Evolutionary conservation across 345 rosid species (phyloP).

Genomic region (Combretum micranthum): DNA sequence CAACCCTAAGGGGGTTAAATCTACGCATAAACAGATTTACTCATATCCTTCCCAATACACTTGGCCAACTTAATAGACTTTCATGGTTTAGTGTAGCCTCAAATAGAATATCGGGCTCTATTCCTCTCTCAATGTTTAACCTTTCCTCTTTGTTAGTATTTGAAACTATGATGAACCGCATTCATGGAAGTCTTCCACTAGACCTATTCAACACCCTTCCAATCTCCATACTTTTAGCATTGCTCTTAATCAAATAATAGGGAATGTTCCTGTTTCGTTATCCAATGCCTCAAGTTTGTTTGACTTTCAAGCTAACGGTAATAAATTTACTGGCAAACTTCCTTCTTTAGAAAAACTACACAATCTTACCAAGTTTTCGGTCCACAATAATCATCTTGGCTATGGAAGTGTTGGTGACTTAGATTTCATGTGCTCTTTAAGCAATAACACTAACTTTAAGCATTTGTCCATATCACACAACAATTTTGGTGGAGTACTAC

Average conservation of each 20-base stretch:
- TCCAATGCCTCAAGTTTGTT: constrained; percentile 4
- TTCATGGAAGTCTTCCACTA: constrained; percentile 3
- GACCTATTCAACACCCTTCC: neutral
- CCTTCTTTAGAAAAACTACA: constrained; percentile 12
- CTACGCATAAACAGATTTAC: constrained; percentile 7
- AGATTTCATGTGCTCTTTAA: constrained; percentile 1
- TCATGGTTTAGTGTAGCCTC: neutral
- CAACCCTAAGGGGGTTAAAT: neutral
- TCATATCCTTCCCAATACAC: constrained; percentile 14
- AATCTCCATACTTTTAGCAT: constrained; percentile 1
- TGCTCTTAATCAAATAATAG: neutral
- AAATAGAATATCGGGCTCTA: neutral
- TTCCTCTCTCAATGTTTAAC: neutral
- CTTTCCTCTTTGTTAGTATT: neutral
- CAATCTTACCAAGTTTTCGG: neutral
- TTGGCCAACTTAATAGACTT: neutral
- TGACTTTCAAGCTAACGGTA: neutral
- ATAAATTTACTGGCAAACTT: constrained; percentile 9
- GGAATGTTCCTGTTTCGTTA: constrained; percentile 8
- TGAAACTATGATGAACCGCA: neutral
- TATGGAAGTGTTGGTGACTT: neutral
- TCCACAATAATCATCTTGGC: constrained; percentile 2
- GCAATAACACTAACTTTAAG: neutral
- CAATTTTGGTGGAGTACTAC: neutral
- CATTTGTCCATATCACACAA: accelerated